These are phyloP conservation scores for Podospora appendiculata DNA, from an alignment of 495 filamentous ascomycete genomes.

Conservation along the genomic window DNA sequence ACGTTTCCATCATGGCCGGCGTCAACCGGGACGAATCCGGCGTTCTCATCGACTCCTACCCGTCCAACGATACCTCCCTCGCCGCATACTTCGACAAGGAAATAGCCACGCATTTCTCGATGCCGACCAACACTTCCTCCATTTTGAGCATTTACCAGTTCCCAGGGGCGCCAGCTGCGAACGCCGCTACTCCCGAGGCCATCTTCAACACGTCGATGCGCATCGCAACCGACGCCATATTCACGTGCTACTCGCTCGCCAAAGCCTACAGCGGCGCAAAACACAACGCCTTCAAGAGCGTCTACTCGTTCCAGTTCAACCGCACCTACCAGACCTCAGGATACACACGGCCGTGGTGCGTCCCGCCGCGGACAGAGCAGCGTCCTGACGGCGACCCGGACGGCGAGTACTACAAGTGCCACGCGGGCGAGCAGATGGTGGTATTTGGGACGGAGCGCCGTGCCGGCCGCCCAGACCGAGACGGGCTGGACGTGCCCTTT, in stretches of 20 bases:
- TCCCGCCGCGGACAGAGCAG: constrained; percentile 15
- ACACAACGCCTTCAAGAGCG: constrained; percentile 18
- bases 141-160: constrained; percentile 16
- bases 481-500: constrained; percentile 20
- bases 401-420: constrained; percentile 39
- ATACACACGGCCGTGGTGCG: constrained; percentile 32
- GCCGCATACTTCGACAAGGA: constrained; percentile 11
- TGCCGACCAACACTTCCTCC: constrained; percentile 12
- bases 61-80: constrained; percentile 7
- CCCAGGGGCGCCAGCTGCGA: not conserved
- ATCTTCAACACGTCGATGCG: constrained; percentile 17
- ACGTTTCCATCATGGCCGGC: constrained; percentile 25
- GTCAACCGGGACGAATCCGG: constrained; percentile 36
- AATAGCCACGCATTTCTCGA: constrained; percentile 9
- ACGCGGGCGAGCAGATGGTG: constrained; percentile 40
- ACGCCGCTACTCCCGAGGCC: constrained; percentile 1
- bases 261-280: constrained; percentile 24
- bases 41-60: constrained; percentile 21
- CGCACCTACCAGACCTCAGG: constrained; percentile 34
- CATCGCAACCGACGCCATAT: constrained; percentile 28
- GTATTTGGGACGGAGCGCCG: constrained; percentile 26
- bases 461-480: constrained; percentile 15
- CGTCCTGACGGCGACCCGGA: constrained; percentile 29
- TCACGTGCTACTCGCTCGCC: constrained; percentile 30
- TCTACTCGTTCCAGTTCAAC: constrained; percentile 35